Evolutionary conservation across 345 rosid genomes (phyloP).

Genomic region (Moricandia arvensis): DNA sequence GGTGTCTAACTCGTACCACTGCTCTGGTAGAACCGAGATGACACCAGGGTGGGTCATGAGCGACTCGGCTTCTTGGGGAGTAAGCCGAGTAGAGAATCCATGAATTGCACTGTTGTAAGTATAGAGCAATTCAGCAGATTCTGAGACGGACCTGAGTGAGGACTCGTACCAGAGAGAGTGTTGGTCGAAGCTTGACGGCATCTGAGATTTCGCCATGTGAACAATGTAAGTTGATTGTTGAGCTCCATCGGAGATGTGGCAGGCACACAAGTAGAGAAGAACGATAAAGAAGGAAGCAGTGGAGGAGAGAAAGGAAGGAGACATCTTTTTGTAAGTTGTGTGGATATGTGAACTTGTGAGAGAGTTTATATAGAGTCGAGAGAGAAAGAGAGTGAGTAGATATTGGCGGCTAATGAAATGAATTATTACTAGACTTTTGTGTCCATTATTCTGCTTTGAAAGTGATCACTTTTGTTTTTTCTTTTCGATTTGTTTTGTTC

Average conservation of each 20-base stretch:
- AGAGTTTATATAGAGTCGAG: neutral
- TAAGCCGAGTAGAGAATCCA: slow-evolving; percentile 54
- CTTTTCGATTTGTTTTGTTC: no score
- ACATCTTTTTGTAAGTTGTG: neutral
- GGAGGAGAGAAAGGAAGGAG: slow-evolving; percentile 10
- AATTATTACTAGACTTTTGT: no score
- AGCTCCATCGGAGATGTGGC: slow-evolving; percentile 34
- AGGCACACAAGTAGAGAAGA: slow-evolving; percentile 40
- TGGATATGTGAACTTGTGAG: neutral
- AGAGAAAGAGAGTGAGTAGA: neutral
- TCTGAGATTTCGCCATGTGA: slow-evolving; percentile 72
- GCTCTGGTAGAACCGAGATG: slow-evolving; percentile 49
- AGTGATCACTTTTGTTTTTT: no score
- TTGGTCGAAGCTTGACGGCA: slow-evolving; percentile 60
- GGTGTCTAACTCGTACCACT: slow-evolving; percentile 53
- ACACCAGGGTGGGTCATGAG: slow-evolving; percentile 49
- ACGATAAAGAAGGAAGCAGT: slow-evolving; percentile 14
- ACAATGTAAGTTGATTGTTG: slow-evolving; percentile 67
- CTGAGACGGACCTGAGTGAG: slow-evolving; percentile 62
- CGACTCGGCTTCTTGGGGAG: slow-evolving; percentile 43
- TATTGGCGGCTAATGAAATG: neutral
- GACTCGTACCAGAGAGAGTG: slow-evolving; percentile 82
- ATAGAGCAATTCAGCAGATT: slow-evolving; percentile 54
- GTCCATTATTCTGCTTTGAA: no score
- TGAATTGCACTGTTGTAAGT: slow-evolving; percentile 55